These are phyloP conservation scores for Avena insularis DNA, from an alignment of 176 grass and related monocot species.

Conservation along the genomic window DNA sequence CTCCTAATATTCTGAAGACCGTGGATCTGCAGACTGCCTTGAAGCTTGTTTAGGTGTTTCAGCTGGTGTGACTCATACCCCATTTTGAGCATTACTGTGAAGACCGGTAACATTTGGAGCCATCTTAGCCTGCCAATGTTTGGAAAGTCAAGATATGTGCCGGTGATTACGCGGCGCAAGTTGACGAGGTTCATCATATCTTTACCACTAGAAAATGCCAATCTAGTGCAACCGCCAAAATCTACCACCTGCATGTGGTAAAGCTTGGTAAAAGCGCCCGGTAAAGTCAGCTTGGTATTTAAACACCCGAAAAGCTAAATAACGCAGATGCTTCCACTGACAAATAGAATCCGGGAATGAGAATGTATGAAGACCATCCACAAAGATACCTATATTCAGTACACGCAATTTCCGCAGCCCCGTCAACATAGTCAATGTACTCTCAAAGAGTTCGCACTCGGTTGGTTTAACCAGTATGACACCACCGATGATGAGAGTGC, in stretches of 20 bases:
- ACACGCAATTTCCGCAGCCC: not conserved
- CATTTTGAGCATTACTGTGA: not conserved
- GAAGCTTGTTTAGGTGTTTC: not conserved
- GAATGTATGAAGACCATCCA: not conserved
- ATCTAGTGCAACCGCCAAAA: fast-evolving
- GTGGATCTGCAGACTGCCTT: not conserved
- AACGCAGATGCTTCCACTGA: not conserved
- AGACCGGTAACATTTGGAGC: not conserved
- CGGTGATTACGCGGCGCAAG: not conserved
- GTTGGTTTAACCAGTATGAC: fast-evolving
- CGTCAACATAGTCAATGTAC: not conserved
- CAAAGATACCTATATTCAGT: not conserved
- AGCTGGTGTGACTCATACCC: not conserved
- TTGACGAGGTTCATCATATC: not conserved
- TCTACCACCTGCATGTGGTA: not conserved
- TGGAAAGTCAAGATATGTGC: not conserved
- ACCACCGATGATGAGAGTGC: not conserved
- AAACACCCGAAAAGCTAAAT: not conserved
- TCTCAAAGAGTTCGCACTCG: fast-evolving
- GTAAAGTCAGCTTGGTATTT: not conserved
- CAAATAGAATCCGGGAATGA: not conserved
- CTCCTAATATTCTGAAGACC: not conserved
- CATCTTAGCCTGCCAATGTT: not conserved
- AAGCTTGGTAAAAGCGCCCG: not conserved
- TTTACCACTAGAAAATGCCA: not conserved